phyloP scores from a whole-genome alignment of 1,284 basidiomycete species.

The Xerocomus minutiporus region DNA sequence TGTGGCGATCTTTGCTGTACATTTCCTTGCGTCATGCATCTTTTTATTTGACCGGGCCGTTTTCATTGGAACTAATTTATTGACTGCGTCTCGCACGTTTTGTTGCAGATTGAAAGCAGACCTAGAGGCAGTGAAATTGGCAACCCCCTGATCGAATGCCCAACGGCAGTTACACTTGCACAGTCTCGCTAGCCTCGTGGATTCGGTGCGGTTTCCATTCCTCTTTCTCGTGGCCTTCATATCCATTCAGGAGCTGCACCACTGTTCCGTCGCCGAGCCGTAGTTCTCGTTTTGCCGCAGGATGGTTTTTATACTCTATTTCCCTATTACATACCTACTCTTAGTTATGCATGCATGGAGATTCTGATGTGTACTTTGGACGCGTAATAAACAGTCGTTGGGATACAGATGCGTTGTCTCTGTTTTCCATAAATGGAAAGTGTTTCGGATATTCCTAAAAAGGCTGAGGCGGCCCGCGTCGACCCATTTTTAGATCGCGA shows the following conservation, averaged over 20 bases:
- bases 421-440: constrained; percentile 1
- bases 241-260: constrained; percentile 10
- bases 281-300: constrained; percentile 1
- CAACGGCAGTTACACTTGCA: constrained; percentile 1
- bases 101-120: constrained; percentile 62
- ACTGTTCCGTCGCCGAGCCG: neutral
- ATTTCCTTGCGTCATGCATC: constrained; percentile 14
- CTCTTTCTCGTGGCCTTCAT: constrained; percentile 25
- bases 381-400: constrained; percentile 8
- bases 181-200: constrained; percentile 28
- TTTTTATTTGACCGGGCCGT: constrained; percentile 12
- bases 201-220: constrained; percentile 28
- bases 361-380: constrained; percentile 26
- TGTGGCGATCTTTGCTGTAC: constrained; percentile 21
- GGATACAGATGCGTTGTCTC: neutral
- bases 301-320: constrained; percentile 28
- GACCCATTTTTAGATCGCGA: constrained; percentile 17
- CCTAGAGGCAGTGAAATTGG: constrained; percentile 41
- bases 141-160: constrained; percentile 16
- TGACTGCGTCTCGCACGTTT: constrained; percentile 28
- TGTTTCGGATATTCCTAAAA: constrained; percentile 6
- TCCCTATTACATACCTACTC: constrained; percentile 24
- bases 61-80: constrained; percentile 34
- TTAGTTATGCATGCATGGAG: constrained; percentile 22
- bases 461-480: neutral